phyloP scores from a whole-genome alignment of 306 rosid species.

The barrel medic (Medicago truncatula) region DNA sequence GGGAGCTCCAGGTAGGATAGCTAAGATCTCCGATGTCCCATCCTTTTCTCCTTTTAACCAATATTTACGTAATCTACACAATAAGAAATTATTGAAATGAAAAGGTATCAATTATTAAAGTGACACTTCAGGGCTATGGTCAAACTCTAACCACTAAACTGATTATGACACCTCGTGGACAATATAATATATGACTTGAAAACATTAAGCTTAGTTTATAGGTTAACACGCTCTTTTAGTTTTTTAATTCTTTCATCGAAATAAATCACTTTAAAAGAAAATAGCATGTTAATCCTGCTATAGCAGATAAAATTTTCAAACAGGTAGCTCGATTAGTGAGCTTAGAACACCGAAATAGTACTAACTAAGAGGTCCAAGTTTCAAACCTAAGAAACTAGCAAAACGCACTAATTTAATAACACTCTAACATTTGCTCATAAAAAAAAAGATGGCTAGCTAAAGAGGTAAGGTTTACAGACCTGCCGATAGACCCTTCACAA shows the following conservation, averaged over 20 bases:
- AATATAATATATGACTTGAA: neutral
- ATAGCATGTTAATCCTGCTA: neutral
- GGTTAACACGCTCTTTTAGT: too few relatives aligned
- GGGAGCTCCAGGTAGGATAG: slow-evolving; percentile 84
- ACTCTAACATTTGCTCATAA: neutral
- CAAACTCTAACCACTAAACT: too few relatives aligned
- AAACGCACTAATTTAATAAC: neutral
- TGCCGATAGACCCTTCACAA: slow-evolving; percentile 75
- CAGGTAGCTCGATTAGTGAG: too few relatives aligned
- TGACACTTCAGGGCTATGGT: too few relatives aligned
- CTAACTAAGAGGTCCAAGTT: neutral
- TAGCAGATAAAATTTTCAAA: neutral
- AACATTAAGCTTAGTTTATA: neutral
- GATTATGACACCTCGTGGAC: too few relatives aligned
- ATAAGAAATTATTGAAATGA: slow-evolving; percentile 3
- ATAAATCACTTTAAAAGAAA: neutral
- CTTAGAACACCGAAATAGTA: neutral
- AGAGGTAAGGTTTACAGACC: slow-evolving; percentile 52
- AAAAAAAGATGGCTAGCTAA: neutral
- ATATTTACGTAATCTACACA: slow-evolving; percentile 65
- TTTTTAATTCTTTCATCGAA: neutral
- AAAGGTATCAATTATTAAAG: neutral
- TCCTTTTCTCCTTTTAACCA: slow-evolving; percentile 93
- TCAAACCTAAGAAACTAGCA: neutral
- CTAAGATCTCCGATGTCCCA: slow-evolving; percentile 77